Conservation (phyloP, 1,284 basidiomycete species). For the Microbotryum silenes-acaulis region DNA sequence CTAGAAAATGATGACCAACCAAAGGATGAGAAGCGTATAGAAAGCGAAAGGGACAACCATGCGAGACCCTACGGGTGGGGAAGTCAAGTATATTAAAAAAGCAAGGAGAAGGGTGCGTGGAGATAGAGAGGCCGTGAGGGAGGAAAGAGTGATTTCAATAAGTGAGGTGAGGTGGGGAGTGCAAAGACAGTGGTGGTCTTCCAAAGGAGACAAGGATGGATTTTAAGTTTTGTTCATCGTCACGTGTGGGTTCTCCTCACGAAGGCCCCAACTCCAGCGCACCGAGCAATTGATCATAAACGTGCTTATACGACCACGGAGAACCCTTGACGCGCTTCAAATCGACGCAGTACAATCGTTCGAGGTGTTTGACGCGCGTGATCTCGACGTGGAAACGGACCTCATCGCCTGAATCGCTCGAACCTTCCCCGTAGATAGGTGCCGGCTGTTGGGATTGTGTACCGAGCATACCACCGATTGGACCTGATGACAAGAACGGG, state of each 20-base stretch:
- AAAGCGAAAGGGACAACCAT: too few relatives aligned
- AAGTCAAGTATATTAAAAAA: too few relatives aligned
- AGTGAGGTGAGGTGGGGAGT: too few relatives aligned
- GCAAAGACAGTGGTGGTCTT: too few relatives aligned
- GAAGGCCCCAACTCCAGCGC: slow-evolving; percentile 17
- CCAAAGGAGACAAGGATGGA: too few relatives aligned
- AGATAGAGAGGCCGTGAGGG: too few relatives aligned
- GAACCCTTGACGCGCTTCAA: slow-evolving; percentile 79
- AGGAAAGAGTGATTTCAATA: too few relatives aligned
- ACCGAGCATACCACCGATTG: not conserved
- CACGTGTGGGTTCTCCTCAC: not conserved
- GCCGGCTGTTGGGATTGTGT: slow-evolving; percentile 25
- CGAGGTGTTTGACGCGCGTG: slow-evolving; percentile 75
- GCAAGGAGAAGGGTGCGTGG: too few relatives aligned
- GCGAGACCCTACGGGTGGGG: too few relatives aligned
- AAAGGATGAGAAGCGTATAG: too few relatives aligned
- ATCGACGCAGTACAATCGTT: slow-evolving; percentile 79
- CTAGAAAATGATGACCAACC: too few relatives aligned
- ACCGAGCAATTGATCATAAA: slow-evolving; percentile 56
- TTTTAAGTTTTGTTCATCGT: not conserved
- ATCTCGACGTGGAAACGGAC: slow-evolving; percentile 87
- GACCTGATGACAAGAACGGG: not conserved
- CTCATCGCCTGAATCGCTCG: slow-evolving; percentile 79
- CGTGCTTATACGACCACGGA: slow-evolving; percentile 76
- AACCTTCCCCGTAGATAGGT: slow-evolving; percentile 59